These are phyloP conservation scores for Sonneratia caseolaris DNA, from an alignment of 345 rosid species.

Conservation along the genomic window DNA sequence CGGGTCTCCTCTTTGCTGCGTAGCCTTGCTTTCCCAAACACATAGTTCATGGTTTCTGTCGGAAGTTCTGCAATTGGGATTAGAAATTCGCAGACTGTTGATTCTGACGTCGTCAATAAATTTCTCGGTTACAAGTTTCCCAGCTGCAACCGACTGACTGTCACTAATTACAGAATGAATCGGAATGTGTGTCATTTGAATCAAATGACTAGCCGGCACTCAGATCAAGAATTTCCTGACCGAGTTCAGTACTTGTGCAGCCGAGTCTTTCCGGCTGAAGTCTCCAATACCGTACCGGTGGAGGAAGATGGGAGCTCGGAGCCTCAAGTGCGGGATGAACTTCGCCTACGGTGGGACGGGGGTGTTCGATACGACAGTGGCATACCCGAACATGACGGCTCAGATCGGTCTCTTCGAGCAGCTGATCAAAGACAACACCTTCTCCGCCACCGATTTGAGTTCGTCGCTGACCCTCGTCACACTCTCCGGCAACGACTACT, in stretches of 20 bases:
- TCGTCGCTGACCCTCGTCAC: constrained; percentile 48
- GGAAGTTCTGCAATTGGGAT: no score
- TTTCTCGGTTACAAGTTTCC: no score
- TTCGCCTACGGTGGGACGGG: constrained; percentile 90
- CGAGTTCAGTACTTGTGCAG: constrained; percentile 23
- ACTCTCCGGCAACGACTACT: constrained; percentile 70
- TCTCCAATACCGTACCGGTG: constrained; percentile 60
- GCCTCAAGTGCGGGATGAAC: constrained; percentile 48
- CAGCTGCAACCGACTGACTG: no score
- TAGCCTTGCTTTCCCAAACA: no score
- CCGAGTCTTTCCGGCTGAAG: constrained; percentile 39
- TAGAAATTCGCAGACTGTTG: no score
- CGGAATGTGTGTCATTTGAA: no score
- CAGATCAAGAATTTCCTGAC: no score
- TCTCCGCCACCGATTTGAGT: constrained; percentile 20
- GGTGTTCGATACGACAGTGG: constrained; percentile 39
- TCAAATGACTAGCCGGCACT: no score
- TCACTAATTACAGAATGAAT: no score
- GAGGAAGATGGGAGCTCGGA: constrained; percentile 23
- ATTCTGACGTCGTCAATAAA: no score
- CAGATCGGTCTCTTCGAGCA: constrained; percentile 52
- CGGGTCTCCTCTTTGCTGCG: no score
- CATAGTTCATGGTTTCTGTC: no score
- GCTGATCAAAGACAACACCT: constrained; percentile 27
- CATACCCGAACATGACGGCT: constrained; percentile 60